Conservation (phyloP, 1,284 basidiomycete genomes). For the Moniliella sp. region DNA sequence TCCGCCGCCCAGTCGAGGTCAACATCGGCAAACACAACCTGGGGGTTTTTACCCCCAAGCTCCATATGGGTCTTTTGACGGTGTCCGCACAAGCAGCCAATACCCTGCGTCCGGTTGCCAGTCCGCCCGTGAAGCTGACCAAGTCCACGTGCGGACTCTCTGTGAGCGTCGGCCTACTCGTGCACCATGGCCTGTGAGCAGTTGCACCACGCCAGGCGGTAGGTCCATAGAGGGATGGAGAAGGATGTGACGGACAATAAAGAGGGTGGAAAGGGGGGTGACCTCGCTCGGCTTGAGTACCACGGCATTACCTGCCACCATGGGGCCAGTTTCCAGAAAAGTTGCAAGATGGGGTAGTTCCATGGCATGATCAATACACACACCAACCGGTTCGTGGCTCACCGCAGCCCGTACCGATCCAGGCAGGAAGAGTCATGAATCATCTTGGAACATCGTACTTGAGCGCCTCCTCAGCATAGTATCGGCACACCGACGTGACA, state of each 20-base stretch:
- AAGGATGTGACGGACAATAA: slow-evolving; percentile 19
- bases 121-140: slow-evolving; percentile 31
- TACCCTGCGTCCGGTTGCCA: slow-evolving; percentile 24
- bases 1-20: slow-evolving; percentile 29
- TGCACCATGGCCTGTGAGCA: slow-evolving; percentile 26
- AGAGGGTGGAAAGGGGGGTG: slow-evolving; percentile 28
- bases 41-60: slow-evolving; percentile 30
- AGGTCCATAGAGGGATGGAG: slow-evolving; percentile 22
- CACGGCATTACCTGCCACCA: slow-evolving; percentile 26
- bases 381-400: slow-evolving; percentile 27
- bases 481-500: slow-evolving; percentile 29
- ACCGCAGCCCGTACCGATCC: slow-evolving; percentile 18
- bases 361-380: slow-evolving; percentile 32
- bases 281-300: slow-evolving; percentile 34
- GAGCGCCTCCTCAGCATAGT: slow-evolving; percentile 27
- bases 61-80: slow-evolving; percentile 30
- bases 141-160: slow-evolving; percentile 24
- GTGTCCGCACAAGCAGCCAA: slow-evolving; percentile 20
- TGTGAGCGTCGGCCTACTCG: slow-evolving; percentile 21
- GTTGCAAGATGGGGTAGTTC: slow-evolving; percentile 31
- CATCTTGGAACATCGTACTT: slow-evolving; percentile 23
- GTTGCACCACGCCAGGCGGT: slow-evolving; percentile 16
- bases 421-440: slow-evolving; percentile 17
- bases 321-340: slow-evolving; percentile 33
- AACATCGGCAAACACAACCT: slow-evolving; percentile 29